Evolutionary conservation across 179 eudicot species (phyloP).

Genomic region (Patellifolia procumbens): DNA sequence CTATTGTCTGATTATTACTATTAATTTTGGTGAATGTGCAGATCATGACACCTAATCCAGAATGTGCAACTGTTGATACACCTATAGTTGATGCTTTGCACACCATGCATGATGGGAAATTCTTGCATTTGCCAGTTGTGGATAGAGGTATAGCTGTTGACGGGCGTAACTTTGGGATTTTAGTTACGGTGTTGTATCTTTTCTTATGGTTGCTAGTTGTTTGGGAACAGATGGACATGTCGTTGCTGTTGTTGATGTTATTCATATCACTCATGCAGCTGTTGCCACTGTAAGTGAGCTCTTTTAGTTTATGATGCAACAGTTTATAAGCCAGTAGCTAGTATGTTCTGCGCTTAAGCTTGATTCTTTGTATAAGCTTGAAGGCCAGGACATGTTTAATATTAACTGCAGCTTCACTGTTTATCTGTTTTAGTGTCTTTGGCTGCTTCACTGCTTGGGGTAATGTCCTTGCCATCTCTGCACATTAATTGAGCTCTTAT

Average conservation of each 20-base stretch:
- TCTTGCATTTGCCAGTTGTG: conserved; percentile 90
- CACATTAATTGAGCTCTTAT: background rate
- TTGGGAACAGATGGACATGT: conserved; percentile 62
- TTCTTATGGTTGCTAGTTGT: conserved; percentile 27
- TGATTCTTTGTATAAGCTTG: conserved; percentile 3
- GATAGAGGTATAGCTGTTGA: conserved; percentile 62
- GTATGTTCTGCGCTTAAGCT: background rate
- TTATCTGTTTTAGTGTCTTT: background rate
- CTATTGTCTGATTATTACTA: background rate
- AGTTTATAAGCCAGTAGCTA: background rate
- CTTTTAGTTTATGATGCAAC: conserved; percentile 12
- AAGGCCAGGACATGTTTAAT: background rate
- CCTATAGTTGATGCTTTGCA: conserved; percentile 96
- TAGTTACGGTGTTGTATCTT: background rate
- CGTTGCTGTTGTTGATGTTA: conserved; percentile 91
- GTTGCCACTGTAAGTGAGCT: conserved; percentile 71
- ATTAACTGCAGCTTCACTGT: background rate
- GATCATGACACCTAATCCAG: conserved; percentile 98
- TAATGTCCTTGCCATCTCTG: conserved; percentile 1
- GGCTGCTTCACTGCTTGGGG: too few relatives aligned
- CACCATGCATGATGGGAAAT: conserved; percentile 90
- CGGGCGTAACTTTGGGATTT: background rate
- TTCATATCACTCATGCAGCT: conserved; percentile 89
- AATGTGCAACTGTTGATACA: conserved; percentile 84
- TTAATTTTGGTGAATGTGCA: conserved; percentile 25